These are phyloP conservation scores for Pseudogymnoascus destructans DNA, from an alignment of 2,329 filamentous ascomycete genomes.

Conservation along the genomic window DNA sequence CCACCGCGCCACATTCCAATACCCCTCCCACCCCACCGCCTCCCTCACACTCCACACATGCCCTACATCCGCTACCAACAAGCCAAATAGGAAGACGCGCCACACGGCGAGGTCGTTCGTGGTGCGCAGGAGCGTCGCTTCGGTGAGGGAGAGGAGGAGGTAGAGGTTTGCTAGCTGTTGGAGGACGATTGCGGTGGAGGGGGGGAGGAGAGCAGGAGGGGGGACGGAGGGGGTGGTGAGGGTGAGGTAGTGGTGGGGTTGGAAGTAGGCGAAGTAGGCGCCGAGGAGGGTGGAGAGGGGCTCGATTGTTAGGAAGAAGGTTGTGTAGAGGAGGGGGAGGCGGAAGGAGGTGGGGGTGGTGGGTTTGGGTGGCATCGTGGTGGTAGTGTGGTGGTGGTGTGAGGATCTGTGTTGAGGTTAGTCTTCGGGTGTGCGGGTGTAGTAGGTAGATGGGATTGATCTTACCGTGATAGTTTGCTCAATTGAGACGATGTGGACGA, in stretches of 20 bases:
- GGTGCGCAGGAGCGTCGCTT: slow-evolving; percentile 59
- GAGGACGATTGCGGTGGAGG: slow-evolving; percentile 52
- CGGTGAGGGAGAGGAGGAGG: slow-evolving; percentile 62
- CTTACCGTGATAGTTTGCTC: neutral
- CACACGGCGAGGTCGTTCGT: slow-evolving; percentile 58
- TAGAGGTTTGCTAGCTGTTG: slow-evolving; percentile 70
- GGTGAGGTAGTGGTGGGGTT: slow-evolving; percentile 43
- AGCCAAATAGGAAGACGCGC: slow-evolving; percentile 49
- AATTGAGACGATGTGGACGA: neutral
- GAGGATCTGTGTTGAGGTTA: slow-evolving; percentile 10
- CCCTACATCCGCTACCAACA: slow-evolving; percentile 64
- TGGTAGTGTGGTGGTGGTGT: slow-evolving; percentile 13
- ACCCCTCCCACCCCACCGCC: slow-evolving; percentile 44
- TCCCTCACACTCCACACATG: slow-evolving; percentile 55
- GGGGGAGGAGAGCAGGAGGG: slow-evolving; percentile 31
- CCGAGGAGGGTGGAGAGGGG: slow-evolving; percentile 40
- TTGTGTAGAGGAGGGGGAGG: slow-evolving; percentile 49
- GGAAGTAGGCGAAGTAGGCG: slow-evolving; percentile 38
- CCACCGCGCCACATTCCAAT: slow-evolving; percentile 43
- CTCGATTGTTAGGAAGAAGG: slow-evolving; percentile 68
- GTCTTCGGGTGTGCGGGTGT: neutral
- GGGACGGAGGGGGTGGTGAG: slow-evolving; percentile 34
- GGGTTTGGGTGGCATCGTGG: neutral
- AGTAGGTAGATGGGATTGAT: neutral
- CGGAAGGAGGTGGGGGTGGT: slow-evolving; percentile 22